phyloP scores from a whole-genome alignment of 73 alveolate genomes.

The Durusdinium trenchii region DNA sequence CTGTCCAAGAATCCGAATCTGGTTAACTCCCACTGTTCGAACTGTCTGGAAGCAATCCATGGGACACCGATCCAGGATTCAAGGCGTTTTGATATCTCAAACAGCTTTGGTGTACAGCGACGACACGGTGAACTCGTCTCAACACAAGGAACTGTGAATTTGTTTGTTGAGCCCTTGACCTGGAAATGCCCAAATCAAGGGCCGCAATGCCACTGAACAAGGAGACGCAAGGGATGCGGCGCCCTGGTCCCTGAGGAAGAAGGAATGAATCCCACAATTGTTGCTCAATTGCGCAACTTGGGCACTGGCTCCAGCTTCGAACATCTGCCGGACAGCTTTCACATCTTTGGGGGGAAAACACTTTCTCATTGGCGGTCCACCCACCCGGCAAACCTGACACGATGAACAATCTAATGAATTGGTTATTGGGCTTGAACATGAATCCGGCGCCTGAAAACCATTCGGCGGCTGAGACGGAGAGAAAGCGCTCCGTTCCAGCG shows the following conservation, averaged over 20 bases:
- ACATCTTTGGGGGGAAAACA: neutral
- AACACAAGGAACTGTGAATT: too few species aligned
- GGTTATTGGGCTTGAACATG: neutral
- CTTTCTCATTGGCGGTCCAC: neutral
- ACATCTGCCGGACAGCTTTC: neutral
- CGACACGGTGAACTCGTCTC: too few species aligned
- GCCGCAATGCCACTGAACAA: neutral
- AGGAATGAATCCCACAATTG: neutral
- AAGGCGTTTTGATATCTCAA: too few species aligned
- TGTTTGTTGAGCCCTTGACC: neutral
- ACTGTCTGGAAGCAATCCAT: neutral
- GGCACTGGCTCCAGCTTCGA: neutral
- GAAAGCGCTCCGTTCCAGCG: neutral
- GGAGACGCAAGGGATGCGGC: neutral
- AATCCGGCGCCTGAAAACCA: neutral
- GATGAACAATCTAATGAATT: neutral
- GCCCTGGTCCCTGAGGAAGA: neutral
- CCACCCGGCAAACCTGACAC: neutral
- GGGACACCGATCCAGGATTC: neutral
- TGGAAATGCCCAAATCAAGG: neutral
- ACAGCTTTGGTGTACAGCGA: too few species aligned
- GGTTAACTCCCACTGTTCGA: neutral
- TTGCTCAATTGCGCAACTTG: neutral
- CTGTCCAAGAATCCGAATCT: neutral
- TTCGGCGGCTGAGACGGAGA: neutral